Conservation (phyloP, 495 filamentous ascomycete species). For the Trichoderma reesei region DNA sequence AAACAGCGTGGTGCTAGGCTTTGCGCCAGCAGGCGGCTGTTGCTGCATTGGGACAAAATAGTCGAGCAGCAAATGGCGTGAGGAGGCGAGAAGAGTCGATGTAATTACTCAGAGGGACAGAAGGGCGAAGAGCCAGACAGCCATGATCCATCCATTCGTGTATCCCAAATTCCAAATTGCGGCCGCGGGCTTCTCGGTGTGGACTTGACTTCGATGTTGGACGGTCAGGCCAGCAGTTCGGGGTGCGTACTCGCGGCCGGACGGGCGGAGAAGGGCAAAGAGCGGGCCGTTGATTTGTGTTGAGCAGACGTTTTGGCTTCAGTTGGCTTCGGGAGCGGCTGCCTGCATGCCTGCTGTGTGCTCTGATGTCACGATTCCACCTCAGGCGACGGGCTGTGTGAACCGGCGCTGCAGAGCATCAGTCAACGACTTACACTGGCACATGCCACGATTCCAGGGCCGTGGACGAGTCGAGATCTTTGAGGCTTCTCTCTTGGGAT, state of each 20-base stretch:
- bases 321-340: neutral
- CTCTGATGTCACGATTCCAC: conserved; percentile 3
- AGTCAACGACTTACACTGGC: neutral
- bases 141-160: too few relatives aligned
- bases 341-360: neutral
- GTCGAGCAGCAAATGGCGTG: neutral
- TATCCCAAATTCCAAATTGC: too few relatives aligned
- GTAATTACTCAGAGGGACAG: too few relatives aligned
- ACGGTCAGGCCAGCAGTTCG: too few relatives aligned
- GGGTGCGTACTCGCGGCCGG: too few relatives aligned
- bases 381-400: neutral
- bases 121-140: too few relatives aligned
- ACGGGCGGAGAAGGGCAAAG: too few relatives aligned
- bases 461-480: neutral
- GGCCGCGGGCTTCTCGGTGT: too few relatives aligned
- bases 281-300: neutral
- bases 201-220: too few relatives aligned
- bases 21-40: neutral
- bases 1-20: neutral
- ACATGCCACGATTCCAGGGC: neutral
- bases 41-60: conserved; percentile 1
- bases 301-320: neutral
- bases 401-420: neutral
- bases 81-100: neutral
- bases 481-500: neutral